These are phyloP conservation scores for Phaeosphaeriaceae sp. DNA, from an alignment of 2,329 filamentous ascomycete species.

Conservation along the genomic window DNA sequence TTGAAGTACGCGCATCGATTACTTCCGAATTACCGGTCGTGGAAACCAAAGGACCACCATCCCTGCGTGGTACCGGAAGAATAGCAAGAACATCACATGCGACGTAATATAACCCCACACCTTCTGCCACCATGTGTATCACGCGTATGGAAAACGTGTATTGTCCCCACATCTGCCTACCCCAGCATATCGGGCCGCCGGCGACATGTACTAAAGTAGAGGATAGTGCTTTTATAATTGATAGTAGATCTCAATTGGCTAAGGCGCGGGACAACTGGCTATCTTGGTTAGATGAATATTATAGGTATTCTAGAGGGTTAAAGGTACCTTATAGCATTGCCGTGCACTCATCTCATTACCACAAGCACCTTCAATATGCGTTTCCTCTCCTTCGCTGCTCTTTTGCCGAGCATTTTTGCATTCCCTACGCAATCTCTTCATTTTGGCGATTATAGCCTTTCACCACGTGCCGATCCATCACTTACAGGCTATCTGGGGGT, in stretches of 20 bases:
- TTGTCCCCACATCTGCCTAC: not conserved
- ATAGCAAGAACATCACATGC: slow-evolving; percentile 8
- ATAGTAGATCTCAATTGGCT: no score
- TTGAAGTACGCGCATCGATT: not conserved
- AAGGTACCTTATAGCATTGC: not conserved
- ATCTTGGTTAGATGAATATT: no score
- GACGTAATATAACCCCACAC: slow-evolving; percentile 15
- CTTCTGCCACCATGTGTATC: not conserved
- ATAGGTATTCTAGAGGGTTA: no score
- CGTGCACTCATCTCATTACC: not conserved
- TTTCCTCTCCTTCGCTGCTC: slow-evolving; percentile 16
- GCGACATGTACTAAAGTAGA: not conserved
- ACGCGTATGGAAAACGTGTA: not conserved
- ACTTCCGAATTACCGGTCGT: slow-evolving; percentile 13
- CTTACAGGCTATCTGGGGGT: slow-evolving; percentile 61
- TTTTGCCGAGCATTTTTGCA: slow-evolving; percentile 19
- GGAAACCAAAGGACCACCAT: not conserved
- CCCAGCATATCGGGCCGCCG: not conserved
- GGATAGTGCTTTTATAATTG: no score
- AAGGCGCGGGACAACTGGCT: not conserved
- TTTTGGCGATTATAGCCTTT: slow-evolving; percentile 24
- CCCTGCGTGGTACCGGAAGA: slow-evolving; percentile 7
- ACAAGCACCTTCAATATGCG: slow-evolving; percentile 15
- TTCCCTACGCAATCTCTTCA: slow-evolving; percentile 27
- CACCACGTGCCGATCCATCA: slow-evolving; percentile 39